A percentile compares a stretch with the other conserved stretches of the same genome.
phyloP scores from a whole-genome alignment of 1,284 basidiomycete species.

The Tylopilus sp. region DNA sequence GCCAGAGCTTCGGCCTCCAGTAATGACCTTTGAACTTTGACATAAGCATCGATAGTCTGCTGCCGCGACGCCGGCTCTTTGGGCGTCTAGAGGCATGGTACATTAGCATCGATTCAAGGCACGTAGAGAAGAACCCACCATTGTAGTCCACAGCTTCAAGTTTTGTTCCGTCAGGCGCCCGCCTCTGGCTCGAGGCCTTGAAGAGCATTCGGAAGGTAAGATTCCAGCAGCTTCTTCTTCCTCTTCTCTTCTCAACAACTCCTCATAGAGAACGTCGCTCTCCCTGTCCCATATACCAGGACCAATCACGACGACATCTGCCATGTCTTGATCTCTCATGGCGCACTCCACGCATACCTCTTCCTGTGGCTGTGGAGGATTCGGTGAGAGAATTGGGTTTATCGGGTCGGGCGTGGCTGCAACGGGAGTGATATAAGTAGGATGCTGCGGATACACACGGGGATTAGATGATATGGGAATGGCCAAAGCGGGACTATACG shows the following conservation, averaged over 20 bases:
- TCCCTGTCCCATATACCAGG: slow-evolving; percentile 88
- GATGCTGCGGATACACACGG: slow-evolving; percentile 66
- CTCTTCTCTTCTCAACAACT: slow-evolving; percentile 70
- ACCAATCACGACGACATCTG: slow-evolving; percentile 85
- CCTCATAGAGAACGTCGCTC: slow-evolving; percentile 79
- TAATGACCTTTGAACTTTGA: slow-evolving; percentile 64
- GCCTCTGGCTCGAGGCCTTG: slow-evolving; percentile 59
- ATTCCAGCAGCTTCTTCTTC: slow-evolving; percentile 57
- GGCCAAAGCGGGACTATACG: slow-evolving; percentile 42
- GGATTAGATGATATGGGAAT: slow-evolving; percentile 60
- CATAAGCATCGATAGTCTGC: slow-evolving; percentile 65
- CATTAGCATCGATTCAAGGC: slow-evolving; percentile 6
- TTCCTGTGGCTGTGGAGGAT: slow-evolving; percentile 49
- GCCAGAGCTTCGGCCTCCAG: slow-evolving; percentile 73
- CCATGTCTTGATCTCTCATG: slow-evolving; percentile 99
- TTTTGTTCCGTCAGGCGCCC: slow-evolving; percentile 72
- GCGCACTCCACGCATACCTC: slow-evolving; percentile 97
- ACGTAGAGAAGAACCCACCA: slow-evolving; percentile 51
- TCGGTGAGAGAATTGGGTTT: slow-evolving; percentile 54
- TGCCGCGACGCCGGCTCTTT: slow-evolving; percentile 73
- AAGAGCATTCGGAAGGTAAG: slow-evolving; percentile 43
- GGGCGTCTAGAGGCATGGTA: slow-evolving; percentile 53
- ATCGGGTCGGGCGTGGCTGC: slow-evolving; percentile 48
- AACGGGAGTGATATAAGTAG: slow-evolving; percentile 64
- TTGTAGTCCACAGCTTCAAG: slow-evolving; percentile 80